Evolutionary conservation across 179 eudicot species (phyloP).

Genomic region (Sideroxylon spinosum): DNA sequence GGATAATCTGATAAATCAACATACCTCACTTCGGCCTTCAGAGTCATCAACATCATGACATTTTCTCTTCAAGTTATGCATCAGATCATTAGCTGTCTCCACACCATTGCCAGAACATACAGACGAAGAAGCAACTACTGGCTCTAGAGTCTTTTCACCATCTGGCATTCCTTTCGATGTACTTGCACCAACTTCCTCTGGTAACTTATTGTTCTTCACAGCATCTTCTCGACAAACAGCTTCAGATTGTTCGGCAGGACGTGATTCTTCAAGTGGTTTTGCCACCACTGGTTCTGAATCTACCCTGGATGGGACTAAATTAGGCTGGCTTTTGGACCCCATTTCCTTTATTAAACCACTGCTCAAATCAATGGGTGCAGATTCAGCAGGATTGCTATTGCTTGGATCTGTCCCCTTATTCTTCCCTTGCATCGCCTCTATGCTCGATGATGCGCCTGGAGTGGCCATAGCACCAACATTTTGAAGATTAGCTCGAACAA

Average conservation of each 20-base stretch:
- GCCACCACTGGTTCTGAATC: slow-evolving; percentile 22
- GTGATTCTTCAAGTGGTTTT: slow-evolving; percentile 31
- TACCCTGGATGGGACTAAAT: slow-evolving; percentile 23
- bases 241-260: slow-evolving; percentile 28
- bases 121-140: slow-evolving; percentile 69
- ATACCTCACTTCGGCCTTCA: slow-evolving; percentile 79
- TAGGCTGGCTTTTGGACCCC: slow-evolving; percentile 26
- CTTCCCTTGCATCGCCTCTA: slow-evolving; percentile 28
- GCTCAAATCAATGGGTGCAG: slow-evolving; percentile 26
- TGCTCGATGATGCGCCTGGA: slow-evolving; percentile 16
- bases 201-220: slow-evolving; percentile 31
- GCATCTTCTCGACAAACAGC: slow-evolving; percentile 25
- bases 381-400: slow-evolving; percentile 26
- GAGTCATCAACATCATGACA: slow-evolving; percentile 61
- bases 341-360: slow-evolving; percentile 34
- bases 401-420: slow-evolving; percentile 29
- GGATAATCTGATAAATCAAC: slow-evolving; percentile 18
- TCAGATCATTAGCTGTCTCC: slow-evolving; percentile 56
- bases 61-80: slow-evolving; percentile 57
- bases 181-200: slow-evolving; percentile 28
- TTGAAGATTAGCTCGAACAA: slow-evolving; percentile 35
- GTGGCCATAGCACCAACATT: slow-evolving; percentile 17
- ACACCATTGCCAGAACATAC: slow-evolving; percentile 80
- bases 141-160: slow-evolving; percentile 49
- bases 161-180: slow-evolving; percentile 27